Evolutionary conservation across 2,329 filamentous ascomycete genomes (phyloP).

Genomic region (Colletotrichum lini): DNA sequence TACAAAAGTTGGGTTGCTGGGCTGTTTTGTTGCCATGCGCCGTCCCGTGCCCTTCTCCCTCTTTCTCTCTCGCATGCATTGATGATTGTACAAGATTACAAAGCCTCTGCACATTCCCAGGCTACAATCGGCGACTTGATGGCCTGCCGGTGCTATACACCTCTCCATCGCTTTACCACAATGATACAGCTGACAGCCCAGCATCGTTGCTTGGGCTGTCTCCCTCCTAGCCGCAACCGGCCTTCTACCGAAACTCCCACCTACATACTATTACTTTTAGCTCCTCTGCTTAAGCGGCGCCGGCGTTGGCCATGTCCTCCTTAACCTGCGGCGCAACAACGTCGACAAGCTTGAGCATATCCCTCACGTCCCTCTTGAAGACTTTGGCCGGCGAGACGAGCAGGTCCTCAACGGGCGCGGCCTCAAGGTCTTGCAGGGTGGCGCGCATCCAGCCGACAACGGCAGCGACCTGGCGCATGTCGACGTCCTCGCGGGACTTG

Average conservation of each 20-base stretch:
- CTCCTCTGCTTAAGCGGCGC: slow-evolving; percentile 31
- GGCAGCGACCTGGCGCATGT: slow-evolving; percentile 65
- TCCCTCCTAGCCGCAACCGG: slow-evolving; percentile 24
- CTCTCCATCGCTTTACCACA: background rate
- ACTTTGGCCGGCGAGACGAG: slow-evolving; percentile 55
- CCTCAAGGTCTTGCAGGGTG: slow-evolving; percentile 63
- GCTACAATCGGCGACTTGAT: slow-evolving; percentile 9
- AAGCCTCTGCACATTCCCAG: slow-evolving; percentile 2
- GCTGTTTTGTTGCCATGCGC: background rate
- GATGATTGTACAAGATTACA: slow-evolving; percentile 47
- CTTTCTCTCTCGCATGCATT: slow-evolving; percentile 29
- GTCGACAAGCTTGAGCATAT: slow-evolving; percentile 57
- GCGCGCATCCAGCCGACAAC: slow-evolving; percentile 71
- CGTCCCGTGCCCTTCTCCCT: background rate
- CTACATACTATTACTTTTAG: slow-evolving; percentile 35
- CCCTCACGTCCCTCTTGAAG: slow-evolving; percentile 60
- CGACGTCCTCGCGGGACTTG: slow-evolving; percentile 73
- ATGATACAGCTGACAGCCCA: background rate
- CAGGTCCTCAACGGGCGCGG: slow-evolving; percentile 61
- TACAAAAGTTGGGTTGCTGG: background rate
- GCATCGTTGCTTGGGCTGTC: slow-evolving; percentile 3
- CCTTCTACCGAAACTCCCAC: slow-evolving; percentile 14
- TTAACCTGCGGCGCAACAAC: slow-evolving; percentile 44
- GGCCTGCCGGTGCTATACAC: slow-evolving; percentile 8
- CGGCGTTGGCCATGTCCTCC: slow-evolving; percentile 23